Percentiles rank a stretch among this genome's conserved stretches.
phyloP scores from a whole-genome alignment of 2,329 filamentous ascomycete species.

The Daldinia sp. region DNA sequence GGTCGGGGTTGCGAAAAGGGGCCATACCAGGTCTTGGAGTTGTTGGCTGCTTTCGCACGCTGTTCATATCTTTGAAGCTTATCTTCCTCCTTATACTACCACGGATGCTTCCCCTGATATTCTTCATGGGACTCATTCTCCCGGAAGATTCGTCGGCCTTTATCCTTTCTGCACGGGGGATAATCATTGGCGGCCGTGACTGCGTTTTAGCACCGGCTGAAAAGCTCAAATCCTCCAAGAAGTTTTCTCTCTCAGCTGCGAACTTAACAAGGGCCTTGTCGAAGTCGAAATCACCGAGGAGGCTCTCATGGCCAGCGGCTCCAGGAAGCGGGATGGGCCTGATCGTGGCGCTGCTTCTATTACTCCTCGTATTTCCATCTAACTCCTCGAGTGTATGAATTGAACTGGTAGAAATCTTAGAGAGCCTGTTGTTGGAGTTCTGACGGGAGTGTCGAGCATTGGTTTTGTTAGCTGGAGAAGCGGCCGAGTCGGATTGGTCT shows the following conservation, averaged over 20 bases:
- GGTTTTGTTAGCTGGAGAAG: conserved; percentile 52
- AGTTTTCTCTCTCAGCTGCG: conserved; percentile 92
- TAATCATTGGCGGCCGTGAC: conserved; percentile 76
- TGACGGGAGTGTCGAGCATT: conserved; percentile 70
- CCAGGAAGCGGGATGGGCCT: conserved; percentile 56
- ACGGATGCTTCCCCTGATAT: conserved; percentile 73
- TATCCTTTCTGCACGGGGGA: conserved; percentile 85
- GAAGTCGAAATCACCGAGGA: conserved; percentile 83
- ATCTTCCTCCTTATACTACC: conserved; percentile 93
- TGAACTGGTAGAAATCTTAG: conserved; percentile 64
- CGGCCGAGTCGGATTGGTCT: conserved; percentile 48
- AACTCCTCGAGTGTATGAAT: conserved; percentile 68
- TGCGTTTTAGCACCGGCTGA: conserved; percentile 84
- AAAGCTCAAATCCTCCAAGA: conserved; percentile 91
- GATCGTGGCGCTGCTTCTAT: conserved; percentile 75
- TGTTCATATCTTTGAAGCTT: conserved; percentile 95
- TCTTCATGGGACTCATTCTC: conserved; percentile 67
- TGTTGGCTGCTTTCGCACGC: conserved; percentile 86
- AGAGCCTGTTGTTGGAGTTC: conserved; percentile 70
- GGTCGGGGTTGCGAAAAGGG: conserved; percentile 41
- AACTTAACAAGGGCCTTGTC: conserved; percentile 95
- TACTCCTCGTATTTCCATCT: conserved; percentile 70
- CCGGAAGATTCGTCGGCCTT: conserved; percentile 75
- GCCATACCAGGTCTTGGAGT: conserved; percentile 78
- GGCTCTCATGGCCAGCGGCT: conserved; percentile 51